Conservation (phyloP, 1,284 basidiomycete genomes). For the Ganoderma boninense region DNA sequence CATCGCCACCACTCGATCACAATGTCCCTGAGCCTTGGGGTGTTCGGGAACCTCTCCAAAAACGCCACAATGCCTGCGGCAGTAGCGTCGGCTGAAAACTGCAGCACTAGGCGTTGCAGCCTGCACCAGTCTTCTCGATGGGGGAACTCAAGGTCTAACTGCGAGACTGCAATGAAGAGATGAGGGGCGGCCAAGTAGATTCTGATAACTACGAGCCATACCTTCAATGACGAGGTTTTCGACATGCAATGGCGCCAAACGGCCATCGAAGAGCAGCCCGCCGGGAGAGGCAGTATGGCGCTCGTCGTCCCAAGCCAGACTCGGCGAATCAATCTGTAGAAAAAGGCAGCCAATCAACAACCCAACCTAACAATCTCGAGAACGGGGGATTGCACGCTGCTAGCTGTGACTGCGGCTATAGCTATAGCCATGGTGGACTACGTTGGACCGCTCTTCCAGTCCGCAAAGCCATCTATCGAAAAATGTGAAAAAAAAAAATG, state of each 20-base stretch:
- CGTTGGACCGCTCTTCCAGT: too few relatives aligned
- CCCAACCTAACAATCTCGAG: neutral
- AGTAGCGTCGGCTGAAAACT: neutral
- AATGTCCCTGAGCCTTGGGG: neutral
- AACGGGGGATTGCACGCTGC: too few relatives aligned
- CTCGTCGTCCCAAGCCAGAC: neutral
- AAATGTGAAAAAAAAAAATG: too few relatives aligned
- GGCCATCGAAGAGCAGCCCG: neutral
- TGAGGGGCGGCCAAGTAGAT: neutral
- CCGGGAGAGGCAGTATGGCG: neutral
- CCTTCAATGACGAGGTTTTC: neutral
- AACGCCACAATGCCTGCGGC: neutral
- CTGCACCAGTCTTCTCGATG: neutral
- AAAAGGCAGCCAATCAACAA: neutral
- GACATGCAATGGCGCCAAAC: neutral
- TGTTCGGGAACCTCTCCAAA: neutral
- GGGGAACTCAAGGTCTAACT: neutral
- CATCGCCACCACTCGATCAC: neutral
- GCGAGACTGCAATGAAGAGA: neutral
- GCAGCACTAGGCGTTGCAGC: neutral
- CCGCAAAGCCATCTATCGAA: too few relatives aligned
- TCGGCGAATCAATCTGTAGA: neutral
- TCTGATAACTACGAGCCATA: neutral
- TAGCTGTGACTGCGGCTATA: too few relatives aligned
- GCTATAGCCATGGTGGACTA: too few relatives aligned